Evolutionary conservation across 2,329 filamentous ascomycete genomes (phyloP).

Genomic region (Tolypocladium inflatum): DNA sequence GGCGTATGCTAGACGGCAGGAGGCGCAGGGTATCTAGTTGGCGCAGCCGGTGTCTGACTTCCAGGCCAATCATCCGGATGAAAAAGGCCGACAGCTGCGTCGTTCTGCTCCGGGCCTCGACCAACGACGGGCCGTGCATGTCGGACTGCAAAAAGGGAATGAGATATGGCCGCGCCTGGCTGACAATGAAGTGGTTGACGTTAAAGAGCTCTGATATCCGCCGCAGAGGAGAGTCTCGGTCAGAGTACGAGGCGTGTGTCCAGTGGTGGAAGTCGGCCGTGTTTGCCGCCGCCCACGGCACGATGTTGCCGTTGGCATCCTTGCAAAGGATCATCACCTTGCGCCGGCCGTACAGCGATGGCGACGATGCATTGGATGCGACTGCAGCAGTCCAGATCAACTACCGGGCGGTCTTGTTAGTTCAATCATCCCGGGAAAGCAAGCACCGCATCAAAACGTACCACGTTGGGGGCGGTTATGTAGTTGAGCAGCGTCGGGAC

Average conservation of each 20-base stretch:
- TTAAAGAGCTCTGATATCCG: constrained; percentile 79
- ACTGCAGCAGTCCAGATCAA: constrained; percentile 74
- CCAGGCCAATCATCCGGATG: constrained; percentile 61
- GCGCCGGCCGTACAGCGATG: constrained; percentile 55
- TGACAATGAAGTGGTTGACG: constrained; percentile 91
- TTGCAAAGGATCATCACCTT: constrained; percentile 66
- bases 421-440: constrained; percentile 4
- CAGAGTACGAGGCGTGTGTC: constrained; percentile 54
- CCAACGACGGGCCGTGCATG: constrained; percentile 63
- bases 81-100: constrained; percentile 49
- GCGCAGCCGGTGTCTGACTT: constrained; percentile 69
- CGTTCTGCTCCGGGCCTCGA: constrained; percentile 47
- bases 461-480: constrained; percentile 84
- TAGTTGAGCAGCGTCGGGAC: constrained; percentile 85
- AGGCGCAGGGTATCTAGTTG: constrained; percentile 72
- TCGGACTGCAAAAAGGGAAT: constrained; percentile 77
- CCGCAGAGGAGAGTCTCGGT: constrained; percentile 55
- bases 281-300: constrained; percentile 61
- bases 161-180: constrained; percentile 82
- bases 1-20: constrained; percentile 58
- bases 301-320: constrained; percentile 60
- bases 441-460: constrained; percentile 35
- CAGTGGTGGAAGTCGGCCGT: constrained; percentile 57
- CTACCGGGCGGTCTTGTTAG: constrained; percentile 22
- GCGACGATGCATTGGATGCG: constrained; percentile 61